phyloP scores from a whole-genome alignment of 805 yeast species.

The Barnettozyma botsteinii region DNA sequence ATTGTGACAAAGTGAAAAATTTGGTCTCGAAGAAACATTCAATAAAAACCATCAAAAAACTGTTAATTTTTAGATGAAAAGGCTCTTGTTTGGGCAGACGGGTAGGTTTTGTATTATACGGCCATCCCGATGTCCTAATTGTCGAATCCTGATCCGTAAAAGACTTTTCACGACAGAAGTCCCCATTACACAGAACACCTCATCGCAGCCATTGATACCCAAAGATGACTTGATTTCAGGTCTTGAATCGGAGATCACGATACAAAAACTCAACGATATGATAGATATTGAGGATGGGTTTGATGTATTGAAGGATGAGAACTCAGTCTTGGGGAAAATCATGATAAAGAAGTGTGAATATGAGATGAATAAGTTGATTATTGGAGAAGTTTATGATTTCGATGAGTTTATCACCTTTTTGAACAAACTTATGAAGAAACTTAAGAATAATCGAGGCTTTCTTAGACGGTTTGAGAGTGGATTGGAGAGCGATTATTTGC shows the following conservation, averaged over 20 bases:
- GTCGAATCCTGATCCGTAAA: background rate
- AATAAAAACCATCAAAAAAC: too few relatives aligned
- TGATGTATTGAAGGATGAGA: background rate
- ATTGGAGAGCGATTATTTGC: background rate
- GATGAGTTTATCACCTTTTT: background rate
- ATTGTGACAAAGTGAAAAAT: too few relatives aligned
- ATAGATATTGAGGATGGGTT: background rate
- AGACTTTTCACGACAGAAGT: background rate
- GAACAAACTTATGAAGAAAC: background rate
- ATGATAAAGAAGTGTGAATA: conserved; percentile 1
- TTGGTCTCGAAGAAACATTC: too few relatives aligned
- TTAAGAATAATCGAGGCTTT: background rate
- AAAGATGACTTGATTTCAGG: background rate
- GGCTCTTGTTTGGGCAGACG: too few relatives aligned
- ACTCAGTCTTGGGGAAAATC: background rate
- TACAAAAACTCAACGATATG: background rate
- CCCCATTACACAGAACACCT: background rate
- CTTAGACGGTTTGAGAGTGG: background rate
- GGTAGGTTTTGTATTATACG: too few relatives aligned
- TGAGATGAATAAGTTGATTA: background rate
- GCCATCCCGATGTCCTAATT: too few relatives aligned
- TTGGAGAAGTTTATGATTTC: background rate
- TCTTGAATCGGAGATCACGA: background rate
- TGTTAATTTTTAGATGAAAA: too few relatives aligned
- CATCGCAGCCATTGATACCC: too few relatives aligned